Evolutionary conservation across 768 basidiomycete genomes (phyloP).

Genomic region (Lyophyllum decastes): DNA sequence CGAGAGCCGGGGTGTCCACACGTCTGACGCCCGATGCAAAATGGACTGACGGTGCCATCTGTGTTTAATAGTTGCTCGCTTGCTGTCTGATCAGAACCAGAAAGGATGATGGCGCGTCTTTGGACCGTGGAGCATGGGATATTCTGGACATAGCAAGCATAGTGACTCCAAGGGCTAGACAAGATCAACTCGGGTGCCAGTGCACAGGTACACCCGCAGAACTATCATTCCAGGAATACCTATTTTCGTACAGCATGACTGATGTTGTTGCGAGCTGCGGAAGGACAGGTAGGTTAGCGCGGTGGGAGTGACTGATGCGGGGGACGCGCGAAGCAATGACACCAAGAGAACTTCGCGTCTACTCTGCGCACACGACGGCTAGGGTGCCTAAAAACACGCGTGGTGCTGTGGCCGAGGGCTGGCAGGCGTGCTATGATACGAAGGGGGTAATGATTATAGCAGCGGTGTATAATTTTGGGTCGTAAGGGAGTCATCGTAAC

Average conservation of each 20-base stretch:
- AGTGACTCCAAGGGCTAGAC: background rate
- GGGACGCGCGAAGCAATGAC: background rate
- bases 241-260: background rate
- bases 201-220: background rate
- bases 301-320: background rate
- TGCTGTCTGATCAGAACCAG: background rate
- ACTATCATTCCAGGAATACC: background rate
- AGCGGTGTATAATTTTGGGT: conserved; percentile 8
- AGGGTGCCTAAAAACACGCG: no score
- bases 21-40: background rate
- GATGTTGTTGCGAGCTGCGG: background rate
- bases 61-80: background rate
- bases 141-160: background rate
- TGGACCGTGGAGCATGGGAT: background rate
- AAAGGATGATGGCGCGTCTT: background rate
- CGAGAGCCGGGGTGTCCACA: background rate
- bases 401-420: background rate
- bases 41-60: background rate
- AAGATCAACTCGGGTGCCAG: background rate
- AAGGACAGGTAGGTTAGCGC: background rate
- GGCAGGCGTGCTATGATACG: background rate
- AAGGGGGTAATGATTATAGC: background rate
- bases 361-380: background rate
- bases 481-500: conserved; percentile 5
- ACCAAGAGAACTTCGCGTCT: no score